phyloP scores from a whole-genome alignment of 164 flowering plant species.

The Magnolia changhungtana region DNA sequence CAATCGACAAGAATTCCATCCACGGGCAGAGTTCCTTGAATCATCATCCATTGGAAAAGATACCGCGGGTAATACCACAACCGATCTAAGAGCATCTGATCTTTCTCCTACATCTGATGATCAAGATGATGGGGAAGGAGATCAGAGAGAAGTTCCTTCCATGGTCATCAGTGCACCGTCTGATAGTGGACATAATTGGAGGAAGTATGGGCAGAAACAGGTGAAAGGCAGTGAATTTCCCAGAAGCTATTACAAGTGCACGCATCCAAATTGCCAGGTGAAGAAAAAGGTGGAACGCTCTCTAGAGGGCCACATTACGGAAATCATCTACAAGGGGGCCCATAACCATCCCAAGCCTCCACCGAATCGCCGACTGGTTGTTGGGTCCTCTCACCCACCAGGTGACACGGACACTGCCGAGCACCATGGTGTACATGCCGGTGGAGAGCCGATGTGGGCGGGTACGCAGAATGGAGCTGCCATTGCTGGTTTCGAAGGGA shows the following conservation, averaged over 20 bases:
- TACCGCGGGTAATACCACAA: constrained; percentile 11
- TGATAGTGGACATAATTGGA: constrained; percentile 86
- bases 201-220: constrained; percentile 91
- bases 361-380: constrained; percentile 51
- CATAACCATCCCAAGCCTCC: constrained; percentile 87
- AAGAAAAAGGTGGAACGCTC: constrained; percentile 93
- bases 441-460: constrained; percentile 43
- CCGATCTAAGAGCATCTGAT: constrained; percentile 28
- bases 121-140: constrained; percentile 53
- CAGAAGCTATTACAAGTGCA: constrained; percentile 82
- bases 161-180: constrained; percentile 35
- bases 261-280: constrained; percentile 77
- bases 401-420: constrained; percentile 43
- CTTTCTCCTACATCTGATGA: constrained; percentile 53
- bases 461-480: constrained; percentile 31
- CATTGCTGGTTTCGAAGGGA: constrained; percentile 41
- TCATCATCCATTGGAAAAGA: constrained; percentile 27
- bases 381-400: constrained; percentile 47
- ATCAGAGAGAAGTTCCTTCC: constrained; percentile 46
- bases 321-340: constrained; percentile 83
- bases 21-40: constrained; percentile 26
- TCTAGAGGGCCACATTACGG: constrained; percentile 77
- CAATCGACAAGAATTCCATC: constrained; percentile 12
- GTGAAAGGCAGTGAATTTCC: constrained; percentile 94
- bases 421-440: constrained; percentile 30